These are phyloP conservation scores for Wallacemonas sp. DNA, from an alignment of 208 protist species.

Conservation along the genomic window DNA sequence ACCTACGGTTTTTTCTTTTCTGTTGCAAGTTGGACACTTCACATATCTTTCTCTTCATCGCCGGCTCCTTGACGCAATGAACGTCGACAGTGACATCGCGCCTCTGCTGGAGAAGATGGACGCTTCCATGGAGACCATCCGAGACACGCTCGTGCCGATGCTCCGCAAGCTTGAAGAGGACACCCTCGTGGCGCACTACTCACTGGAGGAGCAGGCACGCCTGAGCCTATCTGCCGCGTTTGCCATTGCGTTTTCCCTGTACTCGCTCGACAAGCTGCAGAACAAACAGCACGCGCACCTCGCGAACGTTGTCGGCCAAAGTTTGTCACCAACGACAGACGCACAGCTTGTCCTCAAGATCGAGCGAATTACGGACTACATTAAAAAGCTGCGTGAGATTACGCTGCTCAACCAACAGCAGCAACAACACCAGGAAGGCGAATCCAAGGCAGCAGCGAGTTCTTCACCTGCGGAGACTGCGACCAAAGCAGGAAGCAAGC, in stretches of 20 bases:
- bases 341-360: conserved; percentile 82
- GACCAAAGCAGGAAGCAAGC: background rate
- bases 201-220: conserved; percentile 74
- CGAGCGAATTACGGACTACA: conserved; percentile 84
- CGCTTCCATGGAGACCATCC: conserved; percentile 29
- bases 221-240: conserved; percentile 80
- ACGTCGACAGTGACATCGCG: conserved; percentile 67
- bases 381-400: conserved; percentile 88
- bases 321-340: conserved; percentile 28
- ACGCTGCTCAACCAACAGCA: conserved; percentile 35
- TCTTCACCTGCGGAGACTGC: conserved; percentile 1
- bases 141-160: conserved; percentile 41
- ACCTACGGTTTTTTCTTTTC: no score
- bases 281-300: conserved; percentile 19
- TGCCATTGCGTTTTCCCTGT: conserved; percentile 55
- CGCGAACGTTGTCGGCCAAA: background rate
- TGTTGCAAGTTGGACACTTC: no score
- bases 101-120: conserved; percentile 53
- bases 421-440: conserved; percentile 3
- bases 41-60: no score
- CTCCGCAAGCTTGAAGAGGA: conserved; percentile 71
- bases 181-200: conserved; percentile 63
- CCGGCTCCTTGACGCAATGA: conserved; percentile 24
- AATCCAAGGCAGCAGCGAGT: background rate
- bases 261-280: conserved; percentile 68